These are phyloP conservation scores for Huntiella abstrusa DNA, from an alignment of 2,329 filamentous ascomycete species.

Conservation along the genomic window DNA sequence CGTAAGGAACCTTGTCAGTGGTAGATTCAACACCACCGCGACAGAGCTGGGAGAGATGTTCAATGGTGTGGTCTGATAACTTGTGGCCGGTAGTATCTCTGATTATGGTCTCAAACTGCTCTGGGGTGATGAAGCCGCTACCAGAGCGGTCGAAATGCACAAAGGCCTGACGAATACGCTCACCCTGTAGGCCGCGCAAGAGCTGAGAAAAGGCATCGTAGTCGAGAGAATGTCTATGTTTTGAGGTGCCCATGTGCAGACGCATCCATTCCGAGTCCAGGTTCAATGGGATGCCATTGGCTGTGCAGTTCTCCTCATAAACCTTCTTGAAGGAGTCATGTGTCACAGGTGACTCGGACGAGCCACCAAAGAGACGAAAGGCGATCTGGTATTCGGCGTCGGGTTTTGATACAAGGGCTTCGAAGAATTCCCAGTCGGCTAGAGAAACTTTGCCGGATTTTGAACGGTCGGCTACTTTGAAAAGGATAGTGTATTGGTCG, in stretches of 20 bases:
- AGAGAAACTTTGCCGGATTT: conserved; percentile 55
- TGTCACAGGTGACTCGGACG: conserved; percentile 67
- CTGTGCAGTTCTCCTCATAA: conserved; percentile 78
- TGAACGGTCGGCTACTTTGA: conserved; percentile 71
- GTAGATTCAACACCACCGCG: conserved; percentile 39
- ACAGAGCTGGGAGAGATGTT: conserved; percentile 81
- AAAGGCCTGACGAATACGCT: conserved; percentile 91
- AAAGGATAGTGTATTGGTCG: conserved; percentile 87
- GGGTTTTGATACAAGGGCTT: conserved; percentile 81
- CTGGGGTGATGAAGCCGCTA: conserved; percentile 87
- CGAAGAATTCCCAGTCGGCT: conserved; percentile 79
- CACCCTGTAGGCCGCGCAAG: conserved; percentile 86
- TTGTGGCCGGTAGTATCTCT: conserved; percentile 85
- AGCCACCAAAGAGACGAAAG: conserved; percentile 85
- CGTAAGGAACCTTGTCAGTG: conserved; percentile 88
- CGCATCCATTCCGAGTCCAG: conserved; percentile 96
- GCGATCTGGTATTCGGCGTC: conserved; percentile 98
- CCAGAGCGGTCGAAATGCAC: conserved; percentile 75
- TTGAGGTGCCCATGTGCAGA: conserved; percentile 78
- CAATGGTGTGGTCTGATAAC: conserved; percentile 84
- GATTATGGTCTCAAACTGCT: conserved; percentile 94
- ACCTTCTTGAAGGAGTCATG: conserved; percentile 73
- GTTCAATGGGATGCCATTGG: conserved; percentile 75
- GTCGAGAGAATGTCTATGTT: conserved; percentile 75
- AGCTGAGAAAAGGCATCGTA: conserved; percentile 97